Evolutionary conservation across 1,284 basidiomycete species (phyloP), one percentile per base, ranked within the genome.

Genomic region (Cystobasidium slooffiae): DNA sequence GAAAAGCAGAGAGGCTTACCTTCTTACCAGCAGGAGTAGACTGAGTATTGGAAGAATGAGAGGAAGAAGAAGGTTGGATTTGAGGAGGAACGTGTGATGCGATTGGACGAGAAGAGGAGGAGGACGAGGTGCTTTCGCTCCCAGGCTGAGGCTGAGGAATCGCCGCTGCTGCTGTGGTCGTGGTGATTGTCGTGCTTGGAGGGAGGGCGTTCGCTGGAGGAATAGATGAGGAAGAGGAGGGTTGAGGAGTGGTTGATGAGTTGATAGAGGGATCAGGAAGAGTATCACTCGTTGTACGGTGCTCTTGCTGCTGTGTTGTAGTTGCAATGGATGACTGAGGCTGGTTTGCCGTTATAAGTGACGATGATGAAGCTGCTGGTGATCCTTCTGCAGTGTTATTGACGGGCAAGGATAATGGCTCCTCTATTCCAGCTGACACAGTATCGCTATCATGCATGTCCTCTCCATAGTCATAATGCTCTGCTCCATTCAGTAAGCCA

Each of bases 401-500:
- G 8, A 39, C 18, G n/a, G 56, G 24, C 43, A 39, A 22, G 1
- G 37, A 7, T 41, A 12, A 22, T 16, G 56, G 39, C 9, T 18
- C 14, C 39, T 10, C 53, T 8, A 31, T 12, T 12, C 10, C 59
- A 44, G 16, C 39, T 7, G 4, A 18, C n/a, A n/a, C 56, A 58
- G 7, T n/a, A n/a, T n/a, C n/a, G n/a, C n/a, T n/a, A 41, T 55
- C 47, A 16, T 37, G 31, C 24, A 18, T 49, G 20, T 14, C 49
- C 8, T 53, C 51, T 8, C 44, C 47, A 43, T 61, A 18, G 46
- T 39, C 31, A 41, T 53, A 51, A 20, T 51, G 51, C 51, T 43
- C 51, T 43, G 41, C 64, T 4, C 51, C 64, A 37, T 66, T 43
- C 20, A 66, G 47, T 49, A 66, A 20, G 64, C 64, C 64, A 41